Evolutionary conservation across 495 filamentous ascomycete species (phyloP), one percentile per base, ranked within the genome.

Genomic region (Penicillium steckii): DNA sequence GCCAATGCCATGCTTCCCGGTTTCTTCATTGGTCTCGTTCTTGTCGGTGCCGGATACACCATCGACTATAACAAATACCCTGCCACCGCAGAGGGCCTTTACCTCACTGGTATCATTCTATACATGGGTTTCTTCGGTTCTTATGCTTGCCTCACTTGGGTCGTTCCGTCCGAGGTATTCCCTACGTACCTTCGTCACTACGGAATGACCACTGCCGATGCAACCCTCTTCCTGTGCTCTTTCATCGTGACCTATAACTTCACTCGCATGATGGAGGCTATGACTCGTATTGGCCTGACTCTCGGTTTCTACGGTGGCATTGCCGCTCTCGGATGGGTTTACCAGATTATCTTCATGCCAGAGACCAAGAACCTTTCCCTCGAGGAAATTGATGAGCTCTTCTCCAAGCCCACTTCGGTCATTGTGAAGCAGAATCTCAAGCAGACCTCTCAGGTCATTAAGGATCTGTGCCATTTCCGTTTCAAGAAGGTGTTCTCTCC

Each of bases 161-260:
- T 84, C 42, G 69, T 84, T 12, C 80, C 81, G 15, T 67, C 79
- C 0, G 80, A 85, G 57, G 79, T 82, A 29, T 84, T 82, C 69
- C 80, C 81, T 0, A 83, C 80, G 1, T 82, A 85, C 59, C 77
- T 84, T 3, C 81, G 81, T 44, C 68, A 62, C 18, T 83, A 83
- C 67, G 82, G 82, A 17, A 84, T 85, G 81, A 80, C 79, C 30
- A 78, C 73, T 18, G 74, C 76, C 8, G 77, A 81, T 49, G 79
- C 75, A 5, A 77, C 73, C 46, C 67, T 83, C 23, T 84, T 83
- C 74, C 69, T 83, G 46, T 79, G 72, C 61, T 80, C 79, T 38
- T 84, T 84, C 66, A 80, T 84, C 56, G 81, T 84, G 19, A 85
- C 81, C 13, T 85, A 84, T 66, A 83, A 82, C 69, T 86, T 85